Base-by-base conservation (phyloP, 2,329 filamentous ascomycete species). In the Chaetomiaceae sp. region DNA sequence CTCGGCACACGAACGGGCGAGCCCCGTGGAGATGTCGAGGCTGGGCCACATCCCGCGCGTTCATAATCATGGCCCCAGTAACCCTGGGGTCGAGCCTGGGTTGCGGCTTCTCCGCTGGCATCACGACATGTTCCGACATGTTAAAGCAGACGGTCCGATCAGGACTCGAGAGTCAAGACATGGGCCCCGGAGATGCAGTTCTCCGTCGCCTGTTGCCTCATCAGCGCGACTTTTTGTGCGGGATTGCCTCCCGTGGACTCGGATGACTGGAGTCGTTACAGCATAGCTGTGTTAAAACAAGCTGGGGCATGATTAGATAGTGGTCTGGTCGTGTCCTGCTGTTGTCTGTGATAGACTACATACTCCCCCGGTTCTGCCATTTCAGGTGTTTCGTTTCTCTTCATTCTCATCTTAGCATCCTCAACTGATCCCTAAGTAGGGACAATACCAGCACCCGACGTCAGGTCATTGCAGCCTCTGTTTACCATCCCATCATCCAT, bases 21-120 rank as follows among this genome's bases (percentile, higher is more conserved):
- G n/a, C 19, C 17, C 53, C 53, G 53, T 55, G 48, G 53, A 55
- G 27, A 55, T 51, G 48, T n/a, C 44, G 23, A 55, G 39, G 25
- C 53, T 23, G 53, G 29, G 27, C 8, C 6, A 3, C 53, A 55
- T 51, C 53, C 53, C 53, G 37, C 53, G 53, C 44, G 14, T n/a
- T n/a, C n/a, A n/a, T n/a, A n/a, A n/a, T n/a, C n/a, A n/a, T n/a
- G n/a, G n/a, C n/a, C n/a, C n/a, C n/a, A n/a, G n/a, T n/a, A n/a
- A n/a, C n/a, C n/a, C n/a, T n/a, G n/a, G n/a, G n/a, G n/a, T n/a
- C 12, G 9, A 11, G n/a, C 37, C 23, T 14, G 11, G 22, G 23
- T 37, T 40, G 14, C 19, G 34, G n/a, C 34, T 43, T 53, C 31
- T 48, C 51, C 51, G 51, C 45, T 38, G 39, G 17, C 15, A 42